Evolutionary conservation across 768 basidiomycete genomes (phyloP).

Genomic region (Serpula lacrymans): DNA sequence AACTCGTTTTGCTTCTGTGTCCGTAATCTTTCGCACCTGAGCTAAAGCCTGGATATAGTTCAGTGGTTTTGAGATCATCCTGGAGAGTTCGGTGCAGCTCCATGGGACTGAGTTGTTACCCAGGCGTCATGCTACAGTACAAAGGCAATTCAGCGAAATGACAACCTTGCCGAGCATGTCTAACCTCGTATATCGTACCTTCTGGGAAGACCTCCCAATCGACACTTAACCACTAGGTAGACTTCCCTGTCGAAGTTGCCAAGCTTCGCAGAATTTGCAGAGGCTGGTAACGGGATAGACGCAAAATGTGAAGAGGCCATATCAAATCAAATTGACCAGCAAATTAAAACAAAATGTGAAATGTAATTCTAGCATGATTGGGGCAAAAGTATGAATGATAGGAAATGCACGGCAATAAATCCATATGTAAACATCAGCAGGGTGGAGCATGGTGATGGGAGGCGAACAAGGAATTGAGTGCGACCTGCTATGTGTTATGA

Average conservation of each 20-base stretch:
- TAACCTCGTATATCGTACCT: constrained; percentile 3
- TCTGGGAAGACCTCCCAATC: not conserved
- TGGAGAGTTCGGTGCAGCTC: not conserved
- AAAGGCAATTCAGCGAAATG: not conserved
- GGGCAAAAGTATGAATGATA: too few species aligned
- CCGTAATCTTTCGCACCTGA: constrained; percentile 32
- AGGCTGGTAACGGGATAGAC: not conserved
- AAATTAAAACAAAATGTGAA: too few species aligned
- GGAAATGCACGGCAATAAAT: too few species aligned
- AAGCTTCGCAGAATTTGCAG: not conserved
- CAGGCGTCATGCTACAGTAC: constrained; percentile 1
- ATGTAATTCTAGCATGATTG: too few species aligned
- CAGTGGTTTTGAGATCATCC: not conserved
- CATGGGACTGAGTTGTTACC: not conserved
- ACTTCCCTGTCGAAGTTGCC: constrained; percentile 3
- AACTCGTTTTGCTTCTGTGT: constrained; percentile 42
- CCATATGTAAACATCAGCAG: too few species aligned
- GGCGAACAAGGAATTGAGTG: too few species aligned
- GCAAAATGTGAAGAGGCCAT: not conserved
- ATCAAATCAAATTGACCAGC: too few species aligned
- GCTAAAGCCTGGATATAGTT: constrained; percentile 28
- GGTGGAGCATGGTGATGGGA: too few species aligned
- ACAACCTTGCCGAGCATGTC: not conserved
- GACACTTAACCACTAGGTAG: not conserved
- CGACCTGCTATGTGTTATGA: too few species aligned